phyloP scores from a whole-genome alignment of 164 flowering plant species.

The Santalum album region DNA sequence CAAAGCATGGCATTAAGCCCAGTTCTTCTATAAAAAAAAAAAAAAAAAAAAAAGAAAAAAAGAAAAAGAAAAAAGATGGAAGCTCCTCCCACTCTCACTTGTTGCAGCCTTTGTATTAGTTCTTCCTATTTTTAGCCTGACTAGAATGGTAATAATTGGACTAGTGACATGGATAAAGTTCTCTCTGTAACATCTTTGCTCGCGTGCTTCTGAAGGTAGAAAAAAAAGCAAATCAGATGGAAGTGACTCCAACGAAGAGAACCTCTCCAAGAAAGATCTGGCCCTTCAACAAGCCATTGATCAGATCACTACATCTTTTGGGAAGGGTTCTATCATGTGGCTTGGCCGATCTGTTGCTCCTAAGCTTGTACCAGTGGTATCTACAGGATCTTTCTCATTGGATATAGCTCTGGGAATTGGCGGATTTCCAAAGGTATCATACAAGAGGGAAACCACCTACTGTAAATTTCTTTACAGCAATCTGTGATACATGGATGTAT shows the following conservation, averaged over 20 bases:
- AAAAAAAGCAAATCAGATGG: conserved; percentile 58
- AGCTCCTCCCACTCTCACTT: neutral
- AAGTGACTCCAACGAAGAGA: conserved; percentile 67
- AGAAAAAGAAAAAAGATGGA: no score
- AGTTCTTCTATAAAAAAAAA: no score
- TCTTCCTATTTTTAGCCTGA: neutral
- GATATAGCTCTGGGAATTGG: conserved; percentile 87
- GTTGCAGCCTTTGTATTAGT: no score
- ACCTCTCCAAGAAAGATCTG: conserved; percentile 68
- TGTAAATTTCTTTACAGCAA: neutral
- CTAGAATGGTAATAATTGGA: neutral
- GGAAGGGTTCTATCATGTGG: conserved; percentile 97
- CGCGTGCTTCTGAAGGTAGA: conserved; percentile 33
- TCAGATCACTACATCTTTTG: conserved; percentile 81
- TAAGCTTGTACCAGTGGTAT: conserved; percentile 61
- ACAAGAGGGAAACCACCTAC: no score
- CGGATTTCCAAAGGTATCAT: conserved; percentile 85
- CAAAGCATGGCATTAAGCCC: no score
- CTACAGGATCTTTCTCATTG: conserved; percentile 84
- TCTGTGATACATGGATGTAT: neutral
- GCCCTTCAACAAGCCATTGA: conserved; percentile 79
- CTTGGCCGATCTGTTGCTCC: conserved; percentile 63
- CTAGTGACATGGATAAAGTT: neutral
- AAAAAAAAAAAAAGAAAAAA: no score
- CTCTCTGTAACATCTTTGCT: neutral